phyloP scores from a whole-genome alignment of 192 early-diverging fungal species.

The Pecoramyces ruminantium region DNA sequence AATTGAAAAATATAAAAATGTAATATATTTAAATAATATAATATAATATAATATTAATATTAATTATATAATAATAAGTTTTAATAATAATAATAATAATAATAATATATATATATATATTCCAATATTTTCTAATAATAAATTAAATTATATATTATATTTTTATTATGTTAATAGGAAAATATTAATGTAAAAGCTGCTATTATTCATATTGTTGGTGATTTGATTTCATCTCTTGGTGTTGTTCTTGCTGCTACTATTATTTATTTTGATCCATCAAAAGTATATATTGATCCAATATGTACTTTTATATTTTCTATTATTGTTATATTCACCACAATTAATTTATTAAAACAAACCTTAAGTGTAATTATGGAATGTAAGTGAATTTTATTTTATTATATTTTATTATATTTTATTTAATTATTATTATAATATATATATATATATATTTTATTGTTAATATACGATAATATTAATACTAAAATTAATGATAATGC shows the following conservation, averaged over 20 bases:
- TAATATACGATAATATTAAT: too few species aligned
- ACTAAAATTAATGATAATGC: too few species aligned
- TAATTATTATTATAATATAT: too few species aligned
- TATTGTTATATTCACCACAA: conserved; percentile 54
- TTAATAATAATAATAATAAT: too few species aligned
- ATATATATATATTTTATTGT: too few species aligned
- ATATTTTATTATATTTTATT: neutral
- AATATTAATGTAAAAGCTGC: conserved; percentile 59
- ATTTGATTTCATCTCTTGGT: conserved; percentile 59
- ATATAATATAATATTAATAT: too few species aligned
- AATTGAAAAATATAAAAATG: neutral
- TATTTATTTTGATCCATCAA: conserved; percentile 34
- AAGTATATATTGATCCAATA: conserved; percentile 53
- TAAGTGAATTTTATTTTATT: conserved; percentile 1
- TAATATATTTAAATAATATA: neutral
- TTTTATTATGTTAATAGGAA: neutral
- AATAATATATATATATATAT: neutral
- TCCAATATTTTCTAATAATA: too few species aligned
- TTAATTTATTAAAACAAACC: conserved; percentile 41
- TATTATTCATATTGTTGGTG: conserved; percentile 61
- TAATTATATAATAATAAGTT: too few species aligned
- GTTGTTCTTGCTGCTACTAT: conserved; percentile 58
- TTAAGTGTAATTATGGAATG: conserved; percentile 61
- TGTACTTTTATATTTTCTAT: conserved; percentile 70
- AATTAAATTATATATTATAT: neutral